Evolutionary conservation across 129 eudicot species (phyloP).

Genomic region (Ambrosia artemisiifolia): DNA sequence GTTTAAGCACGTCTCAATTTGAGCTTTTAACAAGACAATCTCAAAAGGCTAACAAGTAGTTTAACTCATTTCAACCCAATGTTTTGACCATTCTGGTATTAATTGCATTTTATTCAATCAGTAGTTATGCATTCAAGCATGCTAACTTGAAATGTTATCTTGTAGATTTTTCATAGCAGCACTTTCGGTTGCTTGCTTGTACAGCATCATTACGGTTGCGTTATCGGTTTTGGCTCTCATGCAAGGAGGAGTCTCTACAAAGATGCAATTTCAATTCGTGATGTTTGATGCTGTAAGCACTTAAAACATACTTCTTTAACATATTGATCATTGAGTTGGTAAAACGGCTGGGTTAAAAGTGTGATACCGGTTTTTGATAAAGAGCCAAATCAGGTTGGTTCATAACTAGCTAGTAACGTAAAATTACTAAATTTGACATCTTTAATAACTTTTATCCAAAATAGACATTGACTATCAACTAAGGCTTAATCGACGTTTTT

Average conservation of each 20-base stretch:
- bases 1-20: too few relatives aligned
- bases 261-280: slow-evolving; percentile 37
- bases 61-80: too few relatives aligned
- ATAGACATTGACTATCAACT: too few relatives aligned
- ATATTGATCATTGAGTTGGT: background rate
- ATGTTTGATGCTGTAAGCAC: slow-evolving; percentile 65
- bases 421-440: too few relatives aligned
- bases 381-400: too few relatives aligned
- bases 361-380: background rate
- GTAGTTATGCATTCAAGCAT: background rate
- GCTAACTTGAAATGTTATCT: background rate
- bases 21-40: too few relatives aligned
- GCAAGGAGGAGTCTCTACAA: slow-evolving; percentile 34
- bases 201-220: slow-evolving; percentile 50
- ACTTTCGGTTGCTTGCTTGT: slow-evolving; percentile 49
- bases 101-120: background rate
- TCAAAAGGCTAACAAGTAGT: too few relatives aligned
- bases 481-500: too few relatives aligned
- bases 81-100: background rate
- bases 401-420: too few relatives aligned
- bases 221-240: slow-evolving; percentile 32
- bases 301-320: background rate
- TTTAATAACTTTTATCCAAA: too few relatives aligned
- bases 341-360: background rate
- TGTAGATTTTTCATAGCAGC: slow-evolving; percentile 77